Conservation (phyloP, 108 stramenopile genomes). For the Cyclostephanos invisitatus region DNA sequence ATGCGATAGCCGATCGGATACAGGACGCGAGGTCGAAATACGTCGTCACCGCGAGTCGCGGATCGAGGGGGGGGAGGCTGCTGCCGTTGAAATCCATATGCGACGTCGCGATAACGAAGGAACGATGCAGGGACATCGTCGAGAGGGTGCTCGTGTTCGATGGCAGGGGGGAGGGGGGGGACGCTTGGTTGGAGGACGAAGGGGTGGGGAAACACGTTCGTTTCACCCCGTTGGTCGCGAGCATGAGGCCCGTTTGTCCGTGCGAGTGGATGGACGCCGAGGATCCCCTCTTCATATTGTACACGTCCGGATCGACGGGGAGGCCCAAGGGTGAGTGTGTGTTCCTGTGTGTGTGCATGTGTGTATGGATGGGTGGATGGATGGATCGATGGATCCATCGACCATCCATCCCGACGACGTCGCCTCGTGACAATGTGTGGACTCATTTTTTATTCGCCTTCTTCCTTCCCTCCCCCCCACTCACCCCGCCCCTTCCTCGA, state of each 20-base stretch:
- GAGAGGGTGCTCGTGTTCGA: conserved; percentile 60
- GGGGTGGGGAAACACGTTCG: conserved; percentile 58
- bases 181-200: conserved; percentile 37
- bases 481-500: too few species aligned
- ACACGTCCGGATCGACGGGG: conserved; percentile 96
- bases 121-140: conserved; percentile 50
- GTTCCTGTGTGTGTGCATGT: background rate
- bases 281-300: conserved; percentile 96
- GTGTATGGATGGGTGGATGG: background rate
- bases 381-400: too few species aligned
- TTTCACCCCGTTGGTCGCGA: conserved; percentile 53
- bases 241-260: conserved; percentile 72
- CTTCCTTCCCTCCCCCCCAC: too few species aligned
- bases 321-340: conserved; percentile 78
- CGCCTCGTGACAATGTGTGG: too few species aligned
- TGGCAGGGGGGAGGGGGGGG: conserved; percentile 35
- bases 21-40: conserved; percentile 69
- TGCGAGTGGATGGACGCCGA: conserved; percentile 87
- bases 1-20: conserved; percentile 81
- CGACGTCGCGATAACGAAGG: conserved; percentile 63
- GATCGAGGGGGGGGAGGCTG: conserved; percentile 56
- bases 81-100: conserved; percentile 74
- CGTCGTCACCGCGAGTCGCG: conserved; percentile 66
- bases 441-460: too few species aligned
- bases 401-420: too few species aligned